Evolutionary conservation across 2,329 filamentous ascomycete genomes (phyloP).

Genomic region (Chrysosporium keratinophilum): DNA sequence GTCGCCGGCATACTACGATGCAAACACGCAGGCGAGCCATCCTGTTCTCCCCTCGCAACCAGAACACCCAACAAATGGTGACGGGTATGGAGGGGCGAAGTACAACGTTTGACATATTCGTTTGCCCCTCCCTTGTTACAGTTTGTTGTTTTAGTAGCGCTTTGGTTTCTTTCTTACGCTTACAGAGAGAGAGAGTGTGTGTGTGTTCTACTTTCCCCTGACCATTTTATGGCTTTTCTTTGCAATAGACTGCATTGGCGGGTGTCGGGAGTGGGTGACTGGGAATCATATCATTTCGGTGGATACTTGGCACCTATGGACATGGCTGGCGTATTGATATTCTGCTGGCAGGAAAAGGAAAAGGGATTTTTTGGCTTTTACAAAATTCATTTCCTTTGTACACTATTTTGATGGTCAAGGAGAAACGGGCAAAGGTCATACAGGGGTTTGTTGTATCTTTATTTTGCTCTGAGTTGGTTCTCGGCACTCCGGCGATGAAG

Average conservation of each 20-base stretch:
- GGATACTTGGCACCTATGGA: slow-evolving; percentile 1
- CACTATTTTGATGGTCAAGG: not conserved
- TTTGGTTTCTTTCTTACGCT: not conserved
- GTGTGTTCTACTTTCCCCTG: too few relatives aligned
- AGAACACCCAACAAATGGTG: slow-evolving; percentile 4
- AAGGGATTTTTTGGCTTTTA: not conserved
- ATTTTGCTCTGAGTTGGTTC: not conserved
- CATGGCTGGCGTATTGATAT: slow-evolving; percentile 2
- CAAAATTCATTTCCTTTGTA: not conserved
- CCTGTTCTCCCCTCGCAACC: slow-evolving; percentile 2
- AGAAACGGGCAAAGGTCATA: not conserved
- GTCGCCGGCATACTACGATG: slow-evolving; percentile 2
- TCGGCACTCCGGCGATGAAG: not conserved
- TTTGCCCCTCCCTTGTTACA: not conserved
- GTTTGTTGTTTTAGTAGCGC: not conserved
- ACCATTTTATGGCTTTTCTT: not conserved
- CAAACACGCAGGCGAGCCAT: not conserved
- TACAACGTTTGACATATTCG: not conserved
- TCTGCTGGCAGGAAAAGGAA: not conserved
- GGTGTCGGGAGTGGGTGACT: slow-evolving; percentile 4
- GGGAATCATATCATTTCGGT: not conserved
- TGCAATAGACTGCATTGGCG: slow-evolving; percentile 1
- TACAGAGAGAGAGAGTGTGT: too few relatives aligned
- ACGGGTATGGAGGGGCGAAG: not conserved
- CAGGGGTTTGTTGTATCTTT: not conserved